These are phyloP conservation scores for Hysterangium stoloniferum DNA, from an alignment of 768 basidiomycete species.

Conservation along the genomic window DNA sequence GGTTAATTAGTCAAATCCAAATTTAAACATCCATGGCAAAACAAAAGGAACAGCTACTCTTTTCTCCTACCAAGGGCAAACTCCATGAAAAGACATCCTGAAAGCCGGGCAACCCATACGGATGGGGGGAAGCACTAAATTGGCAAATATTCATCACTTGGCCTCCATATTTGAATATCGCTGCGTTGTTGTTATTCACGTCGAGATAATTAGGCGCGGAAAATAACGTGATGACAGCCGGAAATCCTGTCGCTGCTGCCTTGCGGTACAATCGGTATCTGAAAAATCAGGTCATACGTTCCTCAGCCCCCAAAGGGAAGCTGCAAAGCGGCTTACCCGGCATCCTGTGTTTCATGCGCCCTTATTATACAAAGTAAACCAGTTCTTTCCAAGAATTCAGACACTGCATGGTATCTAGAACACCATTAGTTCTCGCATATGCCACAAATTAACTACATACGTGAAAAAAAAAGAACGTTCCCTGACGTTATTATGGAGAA, in stretches of 20 bases:
- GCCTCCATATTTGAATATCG: slow-evolving; percentile 96
- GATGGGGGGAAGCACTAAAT: slow-evolving; percentile 92
- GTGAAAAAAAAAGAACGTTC: slow-evolving; percentile 96
- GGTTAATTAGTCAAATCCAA: no score
- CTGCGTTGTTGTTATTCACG: slow-evolving; percentile 98
- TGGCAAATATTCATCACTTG: slow-evolving; percentile 98
- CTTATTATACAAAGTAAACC: slow-evolving; percentile 94
- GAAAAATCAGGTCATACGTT: no score
- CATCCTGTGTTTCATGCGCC: slow-evolving; percentile 98
- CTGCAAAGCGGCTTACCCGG: slow-evolving; percentile 80
- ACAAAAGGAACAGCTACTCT: no score
- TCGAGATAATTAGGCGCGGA: no score
- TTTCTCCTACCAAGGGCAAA: slow-evolving; percentile 95
- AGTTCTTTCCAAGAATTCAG: slow-evolving; percentile 94
- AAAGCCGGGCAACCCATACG: slow-evolving; percentile 97
- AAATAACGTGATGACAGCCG: slow-evolving; percentile 99
- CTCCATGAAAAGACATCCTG: slow-evolving; percentile 99
- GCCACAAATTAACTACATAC: slow-evolving; percentile 33
- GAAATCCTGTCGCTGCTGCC: slow-evolving; percentile 91
- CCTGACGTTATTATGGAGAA: slow-evolving; percentile 87
- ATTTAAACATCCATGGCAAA: no score
- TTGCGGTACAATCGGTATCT: slow-evolving; percentile 99
- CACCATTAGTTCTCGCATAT: not conserved
- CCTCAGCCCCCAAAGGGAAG: not conserved
- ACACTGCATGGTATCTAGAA: slow-evolving; percentile 86